Evolutionary conservation across 768 basidiomycete genomes (phyloP), one percentile per base, ranked within the genome.

Genomic region (Udeniomyces megalosporus): DNA sequence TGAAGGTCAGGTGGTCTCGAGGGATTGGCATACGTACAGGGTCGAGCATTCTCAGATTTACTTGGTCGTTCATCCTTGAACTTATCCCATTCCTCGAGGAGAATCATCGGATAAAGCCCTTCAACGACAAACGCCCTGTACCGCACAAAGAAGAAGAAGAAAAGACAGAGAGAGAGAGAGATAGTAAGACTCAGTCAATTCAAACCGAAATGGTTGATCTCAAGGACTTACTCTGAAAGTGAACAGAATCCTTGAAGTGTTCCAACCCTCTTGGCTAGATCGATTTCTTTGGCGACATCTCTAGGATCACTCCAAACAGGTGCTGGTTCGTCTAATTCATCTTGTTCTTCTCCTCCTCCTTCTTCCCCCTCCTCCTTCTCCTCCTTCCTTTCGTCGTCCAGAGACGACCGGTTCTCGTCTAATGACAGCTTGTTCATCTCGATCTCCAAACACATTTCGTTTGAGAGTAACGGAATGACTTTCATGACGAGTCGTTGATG

Each of bases 71-170:
- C 71, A 34, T 79, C 72, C 57, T 84, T 79, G 72, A 84, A 99
- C 53, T 80, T 80, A 69, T 96, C 93, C 95, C 95, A 99, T 22
- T 86, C 75, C 31, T 80, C 77, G 44, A 97, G 77, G 46, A 99
- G 76, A 50, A 80, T 70, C 22, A 82, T 78, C 0, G 93, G 91
- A 71, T 99, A 99, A 62, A 75, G 77, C 15, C 95, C 95, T 66
- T 80, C 77, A 4, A 96, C 91, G 53, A 97, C 79, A 67, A 88
- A 92, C 0, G 89, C 80, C 65, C 88, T 86, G 68, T 7, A 26
- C 24, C 46, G 32, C 20, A 34, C 17, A 20, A 22, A 53, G 31
- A 12, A 17, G 48, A n/a, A 3, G 26, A 54, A 46, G 8, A 20
- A 28, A n/a, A 11, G 22, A 22, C 32, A 34, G 28, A 20, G 22